Base-by-base conservation (phyloP, 2,329 filamentous ascomycete genomes). In the Talaromyces sp. region DNA sequence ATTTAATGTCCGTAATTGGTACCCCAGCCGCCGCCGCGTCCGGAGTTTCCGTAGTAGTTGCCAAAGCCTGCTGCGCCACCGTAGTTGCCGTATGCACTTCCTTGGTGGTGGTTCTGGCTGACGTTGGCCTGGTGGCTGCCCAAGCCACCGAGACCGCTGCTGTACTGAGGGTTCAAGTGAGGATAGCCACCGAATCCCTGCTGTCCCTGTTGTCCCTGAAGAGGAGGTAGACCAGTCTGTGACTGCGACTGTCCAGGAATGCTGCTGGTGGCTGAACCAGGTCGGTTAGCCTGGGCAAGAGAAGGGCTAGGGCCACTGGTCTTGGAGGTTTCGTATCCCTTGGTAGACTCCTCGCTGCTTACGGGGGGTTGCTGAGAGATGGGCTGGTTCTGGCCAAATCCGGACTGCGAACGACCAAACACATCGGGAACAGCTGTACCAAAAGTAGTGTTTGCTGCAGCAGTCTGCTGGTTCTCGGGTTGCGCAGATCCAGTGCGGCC, bases 231-330 rank as follows among this genome's bases (percentile, higher is more conserved):
- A 34, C 81, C 81, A 56, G 81, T 77, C 71, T 86, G 85, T 63
- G 75, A 75, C 69, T 78, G 73, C 64, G 81, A 79, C 71, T 85
- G 83, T 53, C 82, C 82, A 45, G 80, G 82, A 27, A 80, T 81
- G 71, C 81, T 87, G 77, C 88, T 88, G 34, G 85, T 84, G 7
- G 86, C 86, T 43, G 87, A 89, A 49, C 85, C 86, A 45, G 87
- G 87, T 67, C 87, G 85, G 69, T 86, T 86, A 53, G 85, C 85
- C 73, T 88, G 86, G 56, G 85, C 85, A 45, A 89, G 80, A 11
- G 84, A 85, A 29, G 86, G 86, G 69, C 86, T 88, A 31, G 87
- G 86, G 11, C 86, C 84, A 51, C 81, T 82, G 58, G 79, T 77
- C 78, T 88, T 87, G 56, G 83, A 78, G 22, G 86, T 82, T 68